Conservation (phyloP, 1,284 basidiomycete species). For the Sporisorium scitamineum region DNA sequence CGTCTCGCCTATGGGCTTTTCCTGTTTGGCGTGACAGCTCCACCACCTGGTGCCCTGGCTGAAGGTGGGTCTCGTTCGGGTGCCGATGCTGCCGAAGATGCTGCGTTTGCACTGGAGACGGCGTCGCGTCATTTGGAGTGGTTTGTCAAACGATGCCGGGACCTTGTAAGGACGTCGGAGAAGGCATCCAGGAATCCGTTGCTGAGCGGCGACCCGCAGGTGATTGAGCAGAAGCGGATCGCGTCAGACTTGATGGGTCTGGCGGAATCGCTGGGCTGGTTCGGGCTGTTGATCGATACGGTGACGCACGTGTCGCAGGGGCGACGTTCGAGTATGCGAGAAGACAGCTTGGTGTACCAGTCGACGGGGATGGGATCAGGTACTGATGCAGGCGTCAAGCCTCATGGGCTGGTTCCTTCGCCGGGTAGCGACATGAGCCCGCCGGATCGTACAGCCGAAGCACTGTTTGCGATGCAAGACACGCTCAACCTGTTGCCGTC, state of each 20-base stretch:
- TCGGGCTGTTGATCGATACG: conserved; percentile 49
- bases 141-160: conserved; percentile 42
- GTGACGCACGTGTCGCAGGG: conserved; percentile 46
- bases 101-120: conserved; percentile 49
- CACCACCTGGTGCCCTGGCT: conserved; percentile 40
- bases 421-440: conserved; percentile 18
- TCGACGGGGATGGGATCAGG: conserved; percentile 33
- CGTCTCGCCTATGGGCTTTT: conserved; percentile 47
- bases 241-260: conserved; percentile 48
- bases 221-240: conserved; percentile 30
- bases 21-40: conserved; percentile 49
- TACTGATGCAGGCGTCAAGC: conserved; percentile 37
- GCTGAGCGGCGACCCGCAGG: conserved; percentile 27
- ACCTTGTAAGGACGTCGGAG: conserved; percentile 37
- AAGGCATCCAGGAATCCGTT: conserved; percentile 39
- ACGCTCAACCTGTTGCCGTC: conserved; percentile 41
- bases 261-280: conserved; percentile 51
- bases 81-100: conserved; percentile 49
- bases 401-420: conserved; percentile 16
- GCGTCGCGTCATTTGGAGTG: conserved; percentile 50
- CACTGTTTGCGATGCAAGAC: conserved; percentile 49
- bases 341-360: conserved; percentile 44
- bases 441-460: conserved; percentile 40
- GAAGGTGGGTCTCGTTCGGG: conserved; percentile 41
- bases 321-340: conserved; percentile 41